Percentiles rank a stretch among this genome's conserved stretches.
These are phyloP conservation scores for Moesziomyces parantarcticus DNA, from an alignment of 1,284 basidiomycete genomes.

Conservation along the genomic window DNA sequence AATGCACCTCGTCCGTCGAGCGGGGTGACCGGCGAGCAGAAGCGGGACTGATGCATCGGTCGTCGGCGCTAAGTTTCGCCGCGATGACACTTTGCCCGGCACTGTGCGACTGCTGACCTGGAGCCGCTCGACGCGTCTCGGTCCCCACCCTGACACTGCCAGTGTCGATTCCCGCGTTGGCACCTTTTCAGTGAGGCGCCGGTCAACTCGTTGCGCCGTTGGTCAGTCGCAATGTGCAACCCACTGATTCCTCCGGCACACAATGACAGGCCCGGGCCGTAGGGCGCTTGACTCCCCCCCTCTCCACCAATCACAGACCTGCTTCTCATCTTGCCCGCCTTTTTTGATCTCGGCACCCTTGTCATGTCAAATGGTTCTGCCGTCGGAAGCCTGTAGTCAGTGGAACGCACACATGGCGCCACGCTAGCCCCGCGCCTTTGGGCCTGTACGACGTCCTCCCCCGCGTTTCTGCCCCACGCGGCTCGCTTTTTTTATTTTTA, in stretches of 20 bases:
- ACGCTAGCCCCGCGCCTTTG: neutral
- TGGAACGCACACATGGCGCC: neutral
- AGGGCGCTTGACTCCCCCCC: neutral
- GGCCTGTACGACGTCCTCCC: neutral
- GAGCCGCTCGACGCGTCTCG: too few relatives aligned
- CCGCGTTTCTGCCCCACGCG: neutral
- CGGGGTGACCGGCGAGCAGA: neutral
- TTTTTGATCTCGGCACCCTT: neutral
- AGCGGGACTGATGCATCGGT: conserved; percentile 2
- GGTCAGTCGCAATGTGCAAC: too few relatives aligned
- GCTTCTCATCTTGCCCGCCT: too few relatives aligned
- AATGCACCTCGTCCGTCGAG: too few relatives aligned
- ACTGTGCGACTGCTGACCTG: neutral
- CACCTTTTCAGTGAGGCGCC: too few relatives aligned
- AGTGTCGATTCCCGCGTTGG: too few relatives aligned
- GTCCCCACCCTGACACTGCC: too few relatives aligned
- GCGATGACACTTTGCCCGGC: neutral
- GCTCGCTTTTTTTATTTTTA: too few relatives aligned
- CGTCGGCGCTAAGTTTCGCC: conserved; percentile 22
- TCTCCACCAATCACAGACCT: neutral
- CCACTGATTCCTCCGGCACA: neutral
- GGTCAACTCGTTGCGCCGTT: too few relatives aligned
- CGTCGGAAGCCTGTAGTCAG: too few relatives aligned
- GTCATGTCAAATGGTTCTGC: neutral
- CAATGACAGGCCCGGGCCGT: neutral